These are phyloP conservation scores for Penicillium antarcticum DNA, from an alignment of 495 filamentous ascomycete species.

Conservation along the genomic window DNA sequence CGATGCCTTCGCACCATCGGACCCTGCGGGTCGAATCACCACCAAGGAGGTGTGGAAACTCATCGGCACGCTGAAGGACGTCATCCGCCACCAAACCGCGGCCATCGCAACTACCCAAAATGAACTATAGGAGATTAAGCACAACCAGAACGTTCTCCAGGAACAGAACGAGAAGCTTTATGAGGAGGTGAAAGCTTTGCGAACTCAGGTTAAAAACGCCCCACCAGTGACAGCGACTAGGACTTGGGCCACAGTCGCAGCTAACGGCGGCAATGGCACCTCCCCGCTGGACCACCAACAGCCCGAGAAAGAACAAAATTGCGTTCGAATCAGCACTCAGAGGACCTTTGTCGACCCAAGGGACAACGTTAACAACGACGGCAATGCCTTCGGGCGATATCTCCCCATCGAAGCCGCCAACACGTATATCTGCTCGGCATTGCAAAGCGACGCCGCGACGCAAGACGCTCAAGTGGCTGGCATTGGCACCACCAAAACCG, in stretches of 20 bases:
- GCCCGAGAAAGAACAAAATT: slow-evolving; percentile 8
- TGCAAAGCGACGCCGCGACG: slow-evolving; percentile 9
- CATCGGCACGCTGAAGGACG: slow-evolving; percentile 13
- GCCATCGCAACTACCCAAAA: slow-evolving; percentile 5
- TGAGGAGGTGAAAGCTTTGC: slow-evolving; percentile 13
- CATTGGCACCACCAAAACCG: slow-evolving; percentile 16
- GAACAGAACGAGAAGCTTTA: slow-evolving; percentile 15
- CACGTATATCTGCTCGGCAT: slow-evolving; percentile 12
- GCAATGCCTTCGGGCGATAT: slow-evolving; percentile 19
- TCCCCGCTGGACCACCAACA: not conserved
- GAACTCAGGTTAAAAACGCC: no score
- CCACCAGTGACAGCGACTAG: no score
- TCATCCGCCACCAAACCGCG: slow-evolving; percentile 14
- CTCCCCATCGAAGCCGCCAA: slow-evolving; percentile 15
- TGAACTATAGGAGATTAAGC: slow-evolving; percentile 5
- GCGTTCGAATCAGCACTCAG: slow-evolving; percentile 12
- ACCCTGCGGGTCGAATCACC: slow-evolving; percentile 14
- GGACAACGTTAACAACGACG: slow-evolving; percentile 11
- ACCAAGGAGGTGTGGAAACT: slow-evolving; percentile 1
- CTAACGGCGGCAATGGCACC: no score
- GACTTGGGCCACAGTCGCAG: no score
- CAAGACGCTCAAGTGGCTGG: slow-evolving; percentile 17
- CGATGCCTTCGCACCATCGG: slow-evolving; percentile 8
- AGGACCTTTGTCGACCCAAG: slow-evolving; percentile 17
- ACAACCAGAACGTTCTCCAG: slow-evolving; percentile 13